Base-by-base conservation (phyloP, 148 eudicot genomes). In the Pharnaceum exiguum region DNA sequence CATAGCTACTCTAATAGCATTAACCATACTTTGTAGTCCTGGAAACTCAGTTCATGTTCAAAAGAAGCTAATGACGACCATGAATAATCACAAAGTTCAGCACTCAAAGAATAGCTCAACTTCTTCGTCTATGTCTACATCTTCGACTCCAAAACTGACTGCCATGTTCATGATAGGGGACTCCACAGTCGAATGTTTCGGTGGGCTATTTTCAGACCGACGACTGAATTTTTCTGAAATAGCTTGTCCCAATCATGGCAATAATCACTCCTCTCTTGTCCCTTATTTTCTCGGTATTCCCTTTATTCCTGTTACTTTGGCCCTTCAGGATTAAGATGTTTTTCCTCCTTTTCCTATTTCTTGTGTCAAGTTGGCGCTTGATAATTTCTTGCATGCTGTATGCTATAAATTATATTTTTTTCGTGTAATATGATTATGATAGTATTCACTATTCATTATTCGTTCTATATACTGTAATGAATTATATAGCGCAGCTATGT, bases 131-230 rank as follows among this genome's bases (percentile, higher is more conserved):
- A 17, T 40, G 10, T 1, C 9, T 13, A 29, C 63, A 0, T 28
- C 68, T 29, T 37, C 53, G 18, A 31, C 59, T 15, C 18, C 62
- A 25, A 75, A 51, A 71, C 39, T 57, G 36, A 48, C 27, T 39
- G 77, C 68, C 7, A 55, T 76, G 19, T 76, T 71, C 33, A 54
- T 80, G 16, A 39, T 84, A 24, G 90, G 86, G 26, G 90, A 84
- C 42, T 84, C 90, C 1, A 71, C 86, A 7, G 90, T 78, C 49
- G 90, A 84, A 62, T 84, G 90, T 66, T n/a, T n/a, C n/a, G n/a
- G n/a, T n/a, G n/a, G n/a, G n/a, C n/a, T n/a, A n/a, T n/a, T n/a
- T n/a, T n/a, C n/a, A n/a, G n/a, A n/a, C n/a, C n/a, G n/a, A n/a
- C n/a, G n/a, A n/a, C n/a, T n/a, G n/a, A n/a, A n/a, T n/a, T n/a